Base-by-base conservation (phyloP, 2,329 filamentous ascomycete genomes). In the Meredithiella fracta region DNA sequence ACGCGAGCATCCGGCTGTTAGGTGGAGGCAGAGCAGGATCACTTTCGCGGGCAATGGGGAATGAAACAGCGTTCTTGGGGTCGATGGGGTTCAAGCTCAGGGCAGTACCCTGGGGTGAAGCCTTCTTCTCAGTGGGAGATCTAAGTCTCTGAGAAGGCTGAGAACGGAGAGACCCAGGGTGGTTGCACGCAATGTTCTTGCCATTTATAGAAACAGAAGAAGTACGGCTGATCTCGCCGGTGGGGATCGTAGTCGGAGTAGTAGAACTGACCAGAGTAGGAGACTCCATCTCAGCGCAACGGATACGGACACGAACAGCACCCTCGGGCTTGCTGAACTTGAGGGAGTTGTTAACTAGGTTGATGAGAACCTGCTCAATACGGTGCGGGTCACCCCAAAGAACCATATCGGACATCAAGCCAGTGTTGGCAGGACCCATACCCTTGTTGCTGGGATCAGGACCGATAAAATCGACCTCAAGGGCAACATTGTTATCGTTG, bases 311-410 rank as follows among this genome's bases (percentile, higher is more conserved):
- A 25, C 80, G 76, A 2, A 96, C 86, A 29, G 74, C 82, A 6
- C 89, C 89, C 1, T 82, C 82, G 5, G 79, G 67, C 0, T 87
- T 85, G 0, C 90, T 95, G 64, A 96, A 95, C 65, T 96, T 96
- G 47, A 95, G 71, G 66, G 85, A 87, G 69, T 96, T 96, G 67
- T 85, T 90, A 50, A 94, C 87, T 31, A 96, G 73, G 64, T 94
- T 94, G 71, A 94, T 95, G 50, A 95, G 79, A n/a, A 95, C 85
- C 66, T 95, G 90, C 25, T 94, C 70, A 40, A 95, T 92, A 47
- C 90, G 77, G 64, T 95, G 88, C 61, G 92, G 85, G 63, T 96
- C 90, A n/a, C 90, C 90, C 80, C 86, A 92, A 1, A 96, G 72
- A 53, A 85, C 82, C 82, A 94, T 90, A 60, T 94, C 87, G 64